Base-by-base conservation (phyloP, 2,329 filamentous ascomycete genomes). In the Colletotrichum cordylinicola region DNA sequence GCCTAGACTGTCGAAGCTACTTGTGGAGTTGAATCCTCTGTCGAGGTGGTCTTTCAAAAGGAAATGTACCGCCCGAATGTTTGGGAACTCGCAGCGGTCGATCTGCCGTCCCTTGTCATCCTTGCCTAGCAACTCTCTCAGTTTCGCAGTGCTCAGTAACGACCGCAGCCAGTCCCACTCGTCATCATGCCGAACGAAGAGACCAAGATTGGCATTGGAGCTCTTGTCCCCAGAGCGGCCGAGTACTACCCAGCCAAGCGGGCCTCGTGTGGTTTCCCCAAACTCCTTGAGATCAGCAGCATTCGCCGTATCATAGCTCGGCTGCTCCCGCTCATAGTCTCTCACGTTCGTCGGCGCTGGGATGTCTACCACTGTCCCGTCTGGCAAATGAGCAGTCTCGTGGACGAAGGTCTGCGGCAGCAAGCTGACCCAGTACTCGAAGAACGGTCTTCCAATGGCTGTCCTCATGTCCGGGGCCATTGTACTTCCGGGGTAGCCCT, bases 161-260 rank as follows among this genome's bases (percentile, higher is more conserved):
- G 75, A 78, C n/a, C 84, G 81, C 18, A 87, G 78, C 85, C 85
- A 86, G 10, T 85, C 81, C 78, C 83, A 88, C 77, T 87, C 84
- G 60, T 86, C 83, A 12, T 80, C 78, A 67, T 82, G 76, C 21
- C 82, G 79, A 12, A 85, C 84, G 79, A 85, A 89, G 70, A 86
- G 80, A 6, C 85, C 85, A 29, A 85, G 80, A 72, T 86, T 87
- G 27, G 79, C 80, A 75, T 86, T 81, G 0, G 81, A 80, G 5
- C 81, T 83, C 74, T 86, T 87, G 75, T 86, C 85, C 8, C 85
- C 85, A 0, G 84, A 76, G 9, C 74, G 74, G 35, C 61, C 56
- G 12, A 76, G 70, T 29, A 70, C 74, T 1, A 76, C 65, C 69
- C 70, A 76, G 15, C 74, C 74, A 8, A 76, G 74, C 2, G 74